Percentiles rank a stretch among this genome's conserved stretches.
phyloP scores from a whole-genome alignment of 139 green algal species.

The Desmodesmus armatus region DNA sequence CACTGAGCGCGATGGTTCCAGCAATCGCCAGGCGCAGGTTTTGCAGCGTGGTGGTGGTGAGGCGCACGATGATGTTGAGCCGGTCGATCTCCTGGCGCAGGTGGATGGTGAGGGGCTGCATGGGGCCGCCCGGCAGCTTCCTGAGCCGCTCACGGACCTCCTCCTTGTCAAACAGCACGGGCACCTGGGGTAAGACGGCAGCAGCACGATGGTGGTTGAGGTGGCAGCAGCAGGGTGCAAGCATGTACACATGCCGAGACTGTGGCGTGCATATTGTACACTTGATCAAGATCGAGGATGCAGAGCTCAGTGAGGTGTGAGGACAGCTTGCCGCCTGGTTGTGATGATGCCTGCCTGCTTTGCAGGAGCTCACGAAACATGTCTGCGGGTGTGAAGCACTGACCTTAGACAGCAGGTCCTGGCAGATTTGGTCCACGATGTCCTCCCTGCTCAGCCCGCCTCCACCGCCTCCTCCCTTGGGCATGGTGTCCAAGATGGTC shows the following conservation, averaged over 20 bases:
- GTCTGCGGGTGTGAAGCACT: too few species aligned
- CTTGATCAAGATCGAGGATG: too few species aligned
- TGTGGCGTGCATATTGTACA: too few species aligned
- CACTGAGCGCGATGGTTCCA: slow-evolving; percentile 89
- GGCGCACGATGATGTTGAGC: slow-evolving; percentile 83
- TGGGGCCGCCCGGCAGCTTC: slow-evolving; percentile 84
- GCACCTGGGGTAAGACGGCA: slow-evolving; percentile 58
- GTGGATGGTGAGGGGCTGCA: slow-evolving; percentile 90
- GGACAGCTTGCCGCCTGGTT: too few species aligned
- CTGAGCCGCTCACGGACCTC: slow-evolving; percentile 88
- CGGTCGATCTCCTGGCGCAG: slow-evolving; percentile 95
- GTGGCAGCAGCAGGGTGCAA: background rate
- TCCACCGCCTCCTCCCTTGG: slow-evolving; percentile 77
- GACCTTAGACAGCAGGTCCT: slow-evolving; percentile 92
- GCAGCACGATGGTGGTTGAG: background rate
- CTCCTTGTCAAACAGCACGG: slow-evolving; percentile 88
- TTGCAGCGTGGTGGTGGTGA: slow-evolving; percentile 74
- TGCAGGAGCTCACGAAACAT: too few species aligned
- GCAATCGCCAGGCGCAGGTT: slow-evolving; percentile 92
- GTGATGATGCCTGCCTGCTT: too few species aligned
- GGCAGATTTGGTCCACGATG: slow-evolving; percentile 90
- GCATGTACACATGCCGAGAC: background rate
- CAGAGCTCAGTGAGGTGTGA: too few species aligned
- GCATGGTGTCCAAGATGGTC: slow-evolving; percentile 92
- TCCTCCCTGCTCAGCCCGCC: slow-evolving; percentile 87